Conservation (phyloP, 2,329 filamentous ascomycete species). For the Coleophoma crateriformis region DNA sequence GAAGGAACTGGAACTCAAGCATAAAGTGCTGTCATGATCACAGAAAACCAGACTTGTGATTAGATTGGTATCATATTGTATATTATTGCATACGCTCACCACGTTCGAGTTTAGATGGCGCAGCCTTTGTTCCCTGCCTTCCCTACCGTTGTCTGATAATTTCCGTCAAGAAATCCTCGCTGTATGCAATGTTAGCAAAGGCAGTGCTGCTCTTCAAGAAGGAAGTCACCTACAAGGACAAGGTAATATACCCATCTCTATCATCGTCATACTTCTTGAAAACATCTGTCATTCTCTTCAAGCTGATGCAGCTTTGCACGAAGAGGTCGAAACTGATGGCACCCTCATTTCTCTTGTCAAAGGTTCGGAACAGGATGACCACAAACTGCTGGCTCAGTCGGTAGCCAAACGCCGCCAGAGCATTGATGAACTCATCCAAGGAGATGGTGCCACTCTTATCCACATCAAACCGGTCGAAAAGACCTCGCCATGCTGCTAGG, state of each 20-base stretch:
- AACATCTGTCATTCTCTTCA: slow-evolving; percentile 98
- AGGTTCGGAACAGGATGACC: slow-evolving; percentile 78
- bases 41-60: background rate
- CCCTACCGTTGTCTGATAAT: slow-evolving; percentile 19
- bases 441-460: slow-evolving; percentile 85
- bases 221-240: slow-evolving; percentile 52
- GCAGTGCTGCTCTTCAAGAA: background rate
- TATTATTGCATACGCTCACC: background rate
- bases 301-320: slow-evolving; percentile 91
- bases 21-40: background rate
- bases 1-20: too few species aligned
- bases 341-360: slow-evolving; percentile 70
- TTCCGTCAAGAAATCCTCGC: slow-evolving; percentile 26
- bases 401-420: slow-evolving; percentile 90
- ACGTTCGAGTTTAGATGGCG: background rate
- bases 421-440: slow-evolving; percentile 81
- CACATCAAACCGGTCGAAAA: slow-evolving; percentile 93
- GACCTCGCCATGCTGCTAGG: slow-evolving; percentile 83
- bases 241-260: slow-evolving; percentile 83
- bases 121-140: background rate
- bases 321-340: slow-evolving; percentile 92
- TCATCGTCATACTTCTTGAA: slow-evolving; percentile 99
- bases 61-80: background rate
- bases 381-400: slow-evolving; percentile 81
- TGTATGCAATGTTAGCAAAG: slow-evolving; percentile 5